phyloP scores from a whole-genome alignment of 169 alveolate genomes.

The Plasmodium gonderi region DNA sequence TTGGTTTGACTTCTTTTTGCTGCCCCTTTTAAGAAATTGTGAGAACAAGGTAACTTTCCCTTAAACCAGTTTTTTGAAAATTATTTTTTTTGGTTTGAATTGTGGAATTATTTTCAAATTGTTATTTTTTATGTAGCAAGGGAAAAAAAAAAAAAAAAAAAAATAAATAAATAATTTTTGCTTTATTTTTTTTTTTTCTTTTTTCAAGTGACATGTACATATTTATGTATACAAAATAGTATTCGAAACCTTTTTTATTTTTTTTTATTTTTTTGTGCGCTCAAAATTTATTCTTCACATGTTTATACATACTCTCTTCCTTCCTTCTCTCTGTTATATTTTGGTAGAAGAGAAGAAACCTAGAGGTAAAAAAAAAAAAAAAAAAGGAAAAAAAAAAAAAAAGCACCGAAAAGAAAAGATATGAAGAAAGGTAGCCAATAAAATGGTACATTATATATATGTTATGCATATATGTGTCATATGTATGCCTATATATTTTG shows the following conservation, averaged over 20 bases:
- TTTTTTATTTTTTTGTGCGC: not conserved
- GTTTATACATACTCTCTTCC: not conserved
- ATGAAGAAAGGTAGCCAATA: not conserved
- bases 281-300: not conserved
- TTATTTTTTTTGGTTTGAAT: conserved; percentile 8
- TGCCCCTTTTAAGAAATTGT: not conserved
- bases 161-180: no score
- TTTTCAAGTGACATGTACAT: not conserved
- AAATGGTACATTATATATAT: no score
- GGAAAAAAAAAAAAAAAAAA: no score
- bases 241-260: no score
- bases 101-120: not conserved
- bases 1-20: not conserved
- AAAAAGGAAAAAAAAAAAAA: not conserved
- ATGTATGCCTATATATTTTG: no score
- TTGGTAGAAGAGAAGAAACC: not conserved
- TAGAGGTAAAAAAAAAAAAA: not conserved
- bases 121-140: no score
- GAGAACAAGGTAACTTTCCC: not conserved
- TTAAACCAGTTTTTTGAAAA: not conserved
- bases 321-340: not conserved
- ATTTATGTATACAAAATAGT: no score
- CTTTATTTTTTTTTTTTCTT: conserved; percentile 8
- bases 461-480: no score
- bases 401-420: not conserved